Conservation (phyloP, 805 yeast species). For the Saccharomyces paradoxus region DNA sequence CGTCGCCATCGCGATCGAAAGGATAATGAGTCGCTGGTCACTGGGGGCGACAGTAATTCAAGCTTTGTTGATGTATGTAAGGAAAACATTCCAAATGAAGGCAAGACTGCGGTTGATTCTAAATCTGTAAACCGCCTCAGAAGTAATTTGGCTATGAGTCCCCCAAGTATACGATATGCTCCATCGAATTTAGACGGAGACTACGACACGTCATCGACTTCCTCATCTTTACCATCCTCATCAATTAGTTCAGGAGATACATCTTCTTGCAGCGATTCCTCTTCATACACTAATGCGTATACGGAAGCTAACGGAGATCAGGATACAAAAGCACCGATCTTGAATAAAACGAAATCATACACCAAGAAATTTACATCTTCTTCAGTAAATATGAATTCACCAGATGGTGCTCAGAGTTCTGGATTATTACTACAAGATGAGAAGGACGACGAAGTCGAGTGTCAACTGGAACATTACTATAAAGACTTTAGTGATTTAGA, state of each 20-base stretch:
- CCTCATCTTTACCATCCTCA: not conserved
- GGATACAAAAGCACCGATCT: not conserved
- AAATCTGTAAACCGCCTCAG: not conserved
- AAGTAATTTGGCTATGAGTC: conserved; percentile 1
- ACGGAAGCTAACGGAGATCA: not conserved
- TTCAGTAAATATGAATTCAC: not conserved
- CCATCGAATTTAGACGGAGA: conserved; percentile 1
- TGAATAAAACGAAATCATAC: not conserved
- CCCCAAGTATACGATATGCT: not conserved
- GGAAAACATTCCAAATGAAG: not conserved
- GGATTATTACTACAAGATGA: conserved; percentile 21
- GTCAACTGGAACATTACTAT: conserved; percentile 32
- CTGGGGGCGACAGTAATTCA: conserved; percentile 4
- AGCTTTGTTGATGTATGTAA: not conserved
- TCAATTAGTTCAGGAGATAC: not conserved
- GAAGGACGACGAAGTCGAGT: conserved; percentile 31
- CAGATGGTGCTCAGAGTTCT: not conserved
- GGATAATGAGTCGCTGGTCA: conserved; percentile 3
- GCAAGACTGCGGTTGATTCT: not conserved
- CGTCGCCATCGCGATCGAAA: conserved; percentile 5
- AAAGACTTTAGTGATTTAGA: conserved; percentile 30
- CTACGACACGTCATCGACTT: conserved; percentile 3
- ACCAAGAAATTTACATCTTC: not conserved
- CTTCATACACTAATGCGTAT: not conserved
- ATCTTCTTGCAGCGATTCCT: not conserved